phyloP scores from a whole-genome alignment of 2,329 filamentous ascomycete genomes.

The Parasarocladium wereldwijsianum region DNA sequence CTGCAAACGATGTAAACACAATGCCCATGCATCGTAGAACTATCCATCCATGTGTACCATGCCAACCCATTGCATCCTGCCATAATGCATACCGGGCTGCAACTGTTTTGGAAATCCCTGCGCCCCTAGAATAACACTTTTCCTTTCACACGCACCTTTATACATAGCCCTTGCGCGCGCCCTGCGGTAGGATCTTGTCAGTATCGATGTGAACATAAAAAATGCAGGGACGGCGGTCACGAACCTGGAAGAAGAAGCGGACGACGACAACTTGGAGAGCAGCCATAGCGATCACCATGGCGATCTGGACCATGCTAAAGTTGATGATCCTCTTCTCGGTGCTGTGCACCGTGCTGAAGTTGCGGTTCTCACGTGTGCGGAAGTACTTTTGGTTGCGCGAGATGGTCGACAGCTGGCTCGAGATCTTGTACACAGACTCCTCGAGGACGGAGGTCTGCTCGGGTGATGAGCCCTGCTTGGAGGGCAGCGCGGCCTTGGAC shows the following conservation, averaged over 20 bases:
- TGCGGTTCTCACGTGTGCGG: constrained; percentile 94
- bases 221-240: constrained; percentile 3
- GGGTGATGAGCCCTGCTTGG: constrained; percentile 73
- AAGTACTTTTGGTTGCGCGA: constrained; percentile 98
- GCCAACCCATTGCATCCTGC: constrained; percentile 11
- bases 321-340: constrained; percentile 95
- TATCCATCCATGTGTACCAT: too few species aligned
- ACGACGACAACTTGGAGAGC: constrained; percentile 94
- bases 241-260: constrained; percentile 92
- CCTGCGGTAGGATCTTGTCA: constrained; percentile 20
- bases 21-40: too few species aligned
- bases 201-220: too few species aligned
- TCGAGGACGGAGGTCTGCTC: constrained; percentile 84
- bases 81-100: too few species aligned
- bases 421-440: constrained; percentile 91
- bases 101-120: constrained; percentile 14
- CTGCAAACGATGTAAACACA: too few species aligned
- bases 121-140: constrained; percentile 14
- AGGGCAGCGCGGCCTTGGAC: constrained; percentile 63
- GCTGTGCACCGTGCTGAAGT: constrained; percentile 94
- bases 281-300: constrained; percentile 89
- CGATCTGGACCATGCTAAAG: constrained; percentile 85
- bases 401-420: constrained; percentile 83
- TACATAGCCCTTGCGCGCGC: constrained; percentile 56
- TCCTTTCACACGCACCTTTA: constrained; percentile 21